Base-by-base conservation (phyloP, 441 rosid species). In the Corymbia citriodora region DNA sequence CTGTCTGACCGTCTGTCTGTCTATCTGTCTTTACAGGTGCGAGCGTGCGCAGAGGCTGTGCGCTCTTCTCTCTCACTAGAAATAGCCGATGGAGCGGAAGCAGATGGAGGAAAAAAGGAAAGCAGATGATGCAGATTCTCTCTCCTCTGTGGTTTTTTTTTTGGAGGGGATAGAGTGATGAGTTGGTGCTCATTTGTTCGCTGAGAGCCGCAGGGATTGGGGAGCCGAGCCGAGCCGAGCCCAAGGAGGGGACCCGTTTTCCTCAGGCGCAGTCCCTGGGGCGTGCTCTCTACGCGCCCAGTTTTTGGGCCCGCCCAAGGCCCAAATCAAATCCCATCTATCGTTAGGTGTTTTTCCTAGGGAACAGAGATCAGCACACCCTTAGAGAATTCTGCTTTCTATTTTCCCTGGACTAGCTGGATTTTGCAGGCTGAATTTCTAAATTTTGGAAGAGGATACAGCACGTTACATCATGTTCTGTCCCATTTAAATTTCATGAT, bases 1-100 rank as follows among this genome's bases (percentile, higher is more conserved):
- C 72, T 85, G 89, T 87, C 91, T 65, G 57, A 40, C 45, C 45
- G 45, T 40, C 45, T 74, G 49, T 53, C 82, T 72, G 61, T 83
- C 72, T 85, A 89, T 87, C 91, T 65, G 57, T 87, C 10, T 85
- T 40, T 90, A 72, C 91, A 96, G 99, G 97, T 96, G 52, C 49
- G 49, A 23, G 15, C 27, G 25, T 36, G 5, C 8, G 50, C 85
- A 40, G 85, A 40, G 85, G 45, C 45, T 12, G 52, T 2, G 85
- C 85, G 50, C 83, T 52, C 52, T 40, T 72, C 81, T 72, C 49
- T 21, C 45, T 40, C 45, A 72, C 48, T 21, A 40, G 82, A 72
- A 16, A 13, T 40, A 52, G 85, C 12, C 16, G 52, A 74, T 74
- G 49, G 27, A 74, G 27, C 27, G 52, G 25, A 74, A 8, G 85